These are phyloP conservation scores for Aureobasidium zeae DNA, from an alignment of 2,329 filamentous ascomycete species.

Conservation along the genomic window DNA sequence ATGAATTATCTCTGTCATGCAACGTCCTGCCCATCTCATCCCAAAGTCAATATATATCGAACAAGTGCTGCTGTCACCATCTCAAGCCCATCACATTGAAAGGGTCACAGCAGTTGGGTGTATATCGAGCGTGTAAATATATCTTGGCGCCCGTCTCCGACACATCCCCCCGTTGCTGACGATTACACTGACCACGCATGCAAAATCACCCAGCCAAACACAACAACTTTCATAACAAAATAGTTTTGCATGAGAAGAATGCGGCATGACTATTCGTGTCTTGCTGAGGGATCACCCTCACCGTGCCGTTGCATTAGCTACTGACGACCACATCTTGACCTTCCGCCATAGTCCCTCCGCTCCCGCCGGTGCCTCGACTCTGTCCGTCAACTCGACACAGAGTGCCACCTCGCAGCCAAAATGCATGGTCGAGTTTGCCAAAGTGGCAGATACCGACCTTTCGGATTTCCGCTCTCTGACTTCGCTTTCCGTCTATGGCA, in stretches of 20 bases:
- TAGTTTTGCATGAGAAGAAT: slow-evolving; percentile 7
- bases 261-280: slow-evolving; percentile 58
- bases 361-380: slow-evolving; percentile 43
- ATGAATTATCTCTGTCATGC: neutral
- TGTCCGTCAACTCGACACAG: slow-evolving; percentile 29
- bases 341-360: slow-evolving; percentile 66
- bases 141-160: too few species aligned
- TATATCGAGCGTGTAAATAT: too few species aligned
- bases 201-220: neutral
- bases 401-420: slow-evolving; percentile 37
- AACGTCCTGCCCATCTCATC: neutral
- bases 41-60: neutral
- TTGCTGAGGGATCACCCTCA: slow-evolving; percentile 79
- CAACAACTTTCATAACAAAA: neutral
- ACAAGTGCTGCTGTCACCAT: neutral
- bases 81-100: too few species aligned
- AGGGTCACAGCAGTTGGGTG: too few species aligned
- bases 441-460: slow-evolving; percentile 55
- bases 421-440: slow-evolving; percentile 85
- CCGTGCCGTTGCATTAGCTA: slow-evolving; percentile 78
- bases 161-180: too few species aligned
- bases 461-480: slow-evolving; percentile 68
- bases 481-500: slow-evolving; percentile 68
- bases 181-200: too few species aligned
- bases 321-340: slow-evolving; percentile 68